Evolutionary conservation across 2,329 filamentous ascomycete genomes (phyloP).

Genomic region (Sclerotinia borealis): DNA sequence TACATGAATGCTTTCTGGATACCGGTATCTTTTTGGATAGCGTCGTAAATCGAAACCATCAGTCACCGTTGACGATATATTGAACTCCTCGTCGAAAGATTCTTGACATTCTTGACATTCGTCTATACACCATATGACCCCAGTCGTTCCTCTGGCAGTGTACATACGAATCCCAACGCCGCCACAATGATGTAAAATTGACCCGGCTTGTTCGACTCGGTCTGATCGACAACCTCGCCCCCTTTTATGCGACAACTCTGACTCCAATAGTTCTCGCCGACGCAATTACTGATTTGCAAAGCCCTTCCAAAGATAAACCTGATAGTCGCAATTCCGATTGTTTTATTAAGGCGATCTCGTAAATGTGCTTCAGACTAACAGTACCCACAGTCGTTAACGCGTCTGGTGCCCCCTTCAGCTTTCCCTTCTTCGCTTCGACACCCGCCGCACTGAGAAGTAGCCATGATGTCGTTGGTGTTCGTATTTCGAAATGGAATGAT

Average conservation of each 20-base stretch:
- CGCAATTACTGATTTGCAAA: slow-evolving; percentile 68
- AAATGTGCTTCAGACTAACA: slow-evolving; percentile 90
- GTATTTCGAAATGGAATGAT: slow-evolving; percentile 86
- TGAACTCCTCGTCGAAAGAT: background rate
- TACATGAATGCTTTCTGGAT: background rate
- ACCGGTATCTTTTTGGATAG: background rate
- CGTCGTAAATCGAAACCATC: background rate
- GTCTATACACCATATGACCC: background rate
- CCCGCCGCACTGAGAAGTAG: slow-evolving; percentile 79
- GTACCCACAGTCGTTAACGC: slow-evolving; percentile 72
- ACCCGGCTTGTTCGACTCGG: background rate
- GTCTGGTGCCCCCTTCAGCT: slow-evolving; percentile 60
- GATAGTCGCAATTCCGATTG: slow-evolving; percentile 69
- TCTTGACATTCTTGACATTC: background rate
- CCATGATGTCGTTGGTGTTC: slow-evolving; percentile 91
- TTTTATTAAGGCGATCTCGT: slow-evolving; percentile 97
- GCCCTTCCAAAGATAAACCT: slow-evolving; percentile 61
- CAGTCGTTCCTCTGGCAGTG: background rate
- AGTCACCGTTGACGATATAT: background rate
- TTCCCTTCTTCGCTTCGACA: slow-evolving; percentile 64
- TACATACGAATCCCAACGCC: slow-evolving; percentile 23
- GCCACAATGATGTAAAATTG: slow-evolving; percentile 22
- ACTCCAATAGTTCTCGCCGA: slow-evolving; percentile 73
- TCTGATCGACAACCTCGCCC: background rate
- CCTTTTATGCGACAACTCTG: slow-evolving; percentile 53